Conservation (phyloP, 495 filamentous ascomycete genomes). For the Penicillium macrosclerotiorum region DNA sequence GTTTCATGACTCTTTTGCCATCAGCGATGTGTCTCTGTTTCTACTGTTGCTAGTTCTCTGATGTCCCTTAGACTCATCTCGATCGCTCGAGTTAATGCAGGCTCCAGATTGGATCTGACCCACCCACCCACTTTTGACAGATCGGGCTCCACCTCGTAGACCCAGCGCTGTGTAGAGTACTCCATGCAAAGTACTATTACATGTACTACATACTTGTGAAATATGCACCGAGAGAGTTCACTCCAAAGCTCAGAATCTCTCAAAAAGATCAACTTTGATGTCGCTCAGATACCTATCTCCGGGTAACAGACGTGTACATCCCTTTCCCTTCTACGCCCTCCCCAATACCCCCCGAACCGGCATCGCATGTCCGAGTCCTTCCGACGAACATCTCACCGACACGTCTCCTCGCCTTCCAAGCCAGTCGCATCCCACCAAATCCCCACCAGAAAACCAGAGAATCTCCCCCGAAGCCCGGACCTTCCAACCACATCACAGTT, state of each 20-base stretch:
- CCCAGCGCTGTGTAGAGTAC: too few relatives aligned
- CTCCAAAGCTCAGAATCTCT: too few relatives aligned
- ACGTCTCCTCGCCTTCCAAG: not conserved
- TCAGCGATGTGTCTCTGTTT: not conserved
- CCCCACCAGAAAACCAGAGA: too few relatives aligned
- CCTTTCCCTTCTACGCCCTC: too few relatives aligned
- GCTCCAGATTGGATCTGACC: constrained; percentile 14
- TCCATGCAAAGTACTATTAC: too few relatives aligned
- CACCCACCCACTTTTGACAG: constrained; percentile 14
- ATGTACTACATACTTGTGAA: too few relatives aligned
- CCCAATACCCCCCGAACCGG: not conserved
- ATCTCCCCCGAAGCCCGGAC: too few relatives aligned
- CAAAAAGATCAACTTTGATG: too few relatives aligned
- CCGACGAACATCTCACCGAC: not conserved
- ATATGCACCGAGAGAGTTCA: too few relatives aligned
- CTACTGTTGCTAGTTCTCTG: not conserved
- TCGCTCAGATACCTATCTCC: too few relatives aligned
- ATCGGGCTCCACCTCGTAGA: constrained; percentile 13
- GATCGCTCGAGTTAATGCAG: constrained; percentile 23
- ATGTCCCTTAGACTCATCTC: constrained; percentile 23
- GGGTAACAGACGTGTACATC: too few relatives aligned
- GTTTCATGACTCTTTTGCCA: not conserved
- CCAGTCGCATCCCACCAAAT: not conserved
- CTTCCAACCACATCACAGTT: too few relatives aligned
- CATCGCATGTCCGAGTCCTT: not conserved